Percentiles rank a stretch among this genome's conserved stretches.
Conservation (phyloP, 352 stramenopile species). For the Phytophthora nicotianae region DNA sequence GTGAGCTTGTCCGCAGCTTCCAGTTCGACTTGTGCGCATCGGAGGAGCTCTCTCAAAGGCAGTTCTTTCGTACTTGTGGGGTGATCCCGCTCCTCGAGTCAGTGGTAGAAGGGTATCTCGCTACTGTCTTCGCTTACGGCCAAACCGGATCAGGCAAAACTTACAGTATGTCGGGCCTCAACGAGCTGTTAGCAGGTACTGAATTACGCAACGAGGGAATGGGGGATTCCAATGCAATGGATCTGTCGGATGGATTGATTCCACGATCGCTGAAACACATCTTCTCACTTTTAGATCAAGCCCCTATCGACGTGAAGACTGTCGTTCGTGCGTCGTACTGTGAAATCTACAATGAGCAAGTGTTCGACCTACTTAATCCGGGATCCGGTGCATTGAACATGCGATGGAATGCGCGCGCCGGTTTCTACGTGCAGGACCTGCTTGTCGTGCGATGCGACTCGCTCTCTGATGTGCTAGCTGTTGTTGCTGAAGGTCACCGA, state of each 20-base stretch:
- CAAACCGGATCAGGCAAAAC: conserved; percentile 76
- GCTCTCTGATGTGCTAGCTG: conserved; percentile 72
- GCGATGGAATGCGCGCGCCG: conserved; percentile 72
- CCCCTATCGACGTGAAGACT: conserved; percentile 57
- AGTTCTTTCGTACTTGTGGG: conserved; percentile 71
- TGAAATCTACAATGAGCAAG: conserved; percentile 89
- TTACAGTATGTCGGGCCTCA: conserved; percentile 82
- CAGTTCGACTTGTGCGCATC: conserved; percentile 78
- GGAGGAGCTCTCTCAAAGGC: conserved; percentile 58
- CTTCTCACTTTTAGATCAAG: conserved; percentile 52
- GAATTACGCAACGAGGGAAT: conserved; percentile 22
- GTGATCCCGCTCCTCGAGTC: conserved; percentile 66
- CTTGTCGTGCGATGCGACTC: conserved; percentile 77
- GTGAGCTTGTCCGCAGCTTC: conserved; percentile 79
- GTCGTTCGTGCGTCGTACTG: conserved; percentile 77
- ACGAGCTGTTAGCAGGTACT: conserved; percentile 54
- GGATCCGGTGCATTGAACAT: conserved; percentile 64
- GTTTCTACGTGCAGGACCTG: conserved; percentile 83
- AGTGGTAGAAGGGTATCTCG: conserved; percentile 72
- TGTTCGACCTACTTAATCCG: conserved; percentile 79
- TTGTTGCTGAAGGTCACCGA: conserved; percentile 76
- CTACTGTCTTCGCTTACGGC: conserved; percentile 72
- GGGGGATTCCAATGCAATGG: conserved; percentile 10
- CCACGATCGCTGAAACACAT: conserved; percentile 76
- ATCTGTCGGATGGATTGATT: conserved; percentile 74